Base-by-base conservation (phyloP, 495 filamentous ascomycete species). In the Neurospora cerealis region DNA sequence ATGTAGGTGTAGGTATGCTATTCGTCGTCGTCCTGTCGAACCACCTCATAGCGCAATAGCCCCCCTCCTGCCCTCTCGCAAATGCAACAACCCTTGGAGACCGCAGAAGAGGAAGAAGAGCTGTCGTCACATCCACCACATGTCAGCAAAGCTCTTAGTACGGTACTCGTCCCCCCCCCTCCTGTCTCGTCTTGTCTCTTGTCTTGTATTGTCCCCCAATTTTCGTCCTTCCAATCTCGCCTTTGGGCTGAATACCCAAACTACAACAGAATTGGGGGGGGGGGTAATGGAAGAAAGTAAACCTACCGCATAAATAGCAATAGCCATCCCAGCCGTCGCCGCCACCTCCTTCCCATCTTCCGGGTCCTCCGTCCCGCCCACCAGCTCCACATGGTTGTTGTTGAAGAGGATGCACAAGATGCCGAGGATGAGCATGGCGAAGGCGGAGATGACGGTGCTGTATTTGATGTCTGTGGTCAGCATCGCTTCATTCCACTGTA, bases 391-490 rank as follows among this genome's bases (percentile, higher is more conserved):
- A 83, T 94, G 91, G 76, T 92, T 91, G 70, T 83, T 88, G 77
- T 88, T 89, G 86, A 90, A 97, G 79, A 97, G 88, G 69, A 89
- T 82, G 75, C 93, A 94, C 79, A 97, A 91, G 75, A 93, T 86
- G 24, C 90, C 92, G 77, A 97, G 91, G 76, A 97, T 95, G 77
- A 97, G 79, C 77, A 97, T 94, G 38, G 93, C 94, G 80, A 95
- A 95, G 78, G 90, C 78, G 72, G 94, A 97, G 79, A 97, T 91
- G 78, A 97, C 89, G 77, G 95, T 89, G 85, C 94, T 97, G 17
- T 41, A 13, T 41, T 15, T 11, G 74, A 44, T 60, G n/a, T 39
- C 3, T 72, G 28, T 44, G 69, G 41, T 60, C 39, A 39, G 28
- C 32, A 11, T 54, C 4, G 46, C 1, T 38, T 15, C 32, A 7